phyloP scores from a whole-genome alignment of 306 rosid genomes.

The Argentina anserina region DNA sequence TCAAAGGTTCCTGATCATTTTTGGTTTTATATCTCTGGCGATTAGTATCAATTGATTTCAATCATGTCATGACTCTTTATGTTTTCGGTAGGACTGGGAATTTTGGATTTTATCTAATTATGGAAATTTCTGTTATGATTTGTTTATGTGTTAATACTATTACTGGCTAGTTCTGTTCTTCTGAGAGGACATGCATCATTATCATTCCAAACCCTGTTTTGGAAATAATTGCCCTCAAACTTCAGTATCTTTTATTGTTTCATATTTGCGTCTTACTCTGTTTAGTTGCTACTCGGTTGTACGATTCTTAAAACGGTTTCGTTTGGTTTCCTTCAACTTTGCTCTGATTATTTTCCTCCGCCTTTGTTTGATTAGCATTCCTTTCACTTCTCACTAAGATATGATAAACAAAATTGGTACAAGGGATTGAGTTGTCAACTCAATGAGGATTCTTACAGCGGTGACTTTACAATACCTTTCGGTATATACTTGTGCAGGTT shows the following conservation, averaged over 20 bases:
- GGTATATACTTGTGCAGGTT: slow-evolving; percentile 31
- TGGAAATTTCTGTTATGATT: not conserved
- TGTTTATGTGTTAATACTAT: not conserved
- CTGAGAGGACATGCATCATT: not conserved
- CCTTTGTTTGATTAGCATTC: too few relatives aligned
- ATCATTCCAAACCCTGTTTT: not conserved
- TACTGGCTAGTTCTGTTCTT: slow-evolving; percentile 2
- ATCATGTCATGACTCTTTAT: not conserved
- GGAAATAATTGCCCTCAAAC: not conserved
- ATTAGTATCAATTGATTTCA: not conserved
- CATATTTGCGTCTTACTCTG: not conserved
- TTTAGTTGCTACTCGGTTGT: not conserved
- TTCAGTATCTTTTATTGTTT: not conserved
- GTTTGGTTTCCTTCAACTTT: not conserved
- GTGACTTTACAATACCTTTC: not conserved
- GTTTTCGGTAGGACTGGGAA: not conserved
- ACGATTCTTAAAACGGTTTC: not conserved
- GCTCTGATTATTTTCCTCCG: not conserved
- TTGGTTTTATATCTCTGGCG: not conserved
- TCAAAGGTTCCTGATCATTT: not conserved
- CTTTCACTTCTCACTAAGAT: not conserved
- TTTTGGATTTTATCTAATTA: not conserved
- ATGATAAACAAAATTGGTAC: not conserved
- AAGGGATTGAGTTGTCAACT: not conserved
- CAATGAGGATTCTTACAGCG: not conserved